Base-by-base conservation (phyloP, 257 asterid species). In the Parsonsia alboflavescens region DNA sequence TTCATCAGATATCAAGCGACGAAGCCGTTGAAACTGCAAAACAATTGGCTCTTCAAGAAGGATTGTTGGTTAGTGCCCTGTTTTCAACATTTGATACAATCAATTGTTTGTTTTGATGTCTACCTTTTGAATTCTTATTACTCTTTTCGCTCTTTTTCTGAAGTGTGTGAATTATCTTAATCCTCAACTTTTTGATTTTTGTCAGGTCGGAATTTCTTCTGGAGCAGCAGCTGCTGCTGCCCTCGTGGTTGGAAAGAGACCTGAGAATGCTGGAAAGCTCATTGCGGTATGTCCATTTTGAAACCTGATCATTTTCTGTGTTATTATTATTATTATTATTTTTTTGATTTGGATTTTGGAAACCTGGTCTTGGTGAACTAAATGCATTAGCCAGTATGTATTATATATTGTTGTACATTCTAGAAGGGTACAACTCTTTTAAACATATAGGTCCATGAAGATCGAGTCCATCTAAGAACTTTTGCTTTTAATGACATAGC, bases 171-270 rank as follows among this genome's bases (percentile, higher is more conserved):
- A 30, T 39, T 39, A 16, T 59, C 26, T 70, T 61, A 73, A 24
- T 63, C 78, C 44, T 74, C 63, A 63, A 53, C 48, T 22, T 52
- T 59, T 15, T 63, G 17, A 42, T 26, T 73, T 45, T 77, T 30
- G 63, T 70, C 86, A 92, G 99, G 98, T 94, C 72, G 99, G 99
- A 46, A 92, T 94, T 78, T 94, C 99, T 77, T 94, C 98, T 8
- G 99, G 99, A 80, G 99, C 97, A n/a, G 99, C 98, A 0, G 96
- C 98, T 0, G 96, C 97, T 2, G 97, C 98, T 76, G 98, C 98
- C 57, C 82, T 94, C 26, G 30, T 74, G 82, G 96, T 94, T 57
- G 99, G 87, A 76, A 89, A 88, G 89, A 88, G 97, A 84, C 96
- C 96, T 24, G 97, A 94, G 87, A 94, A 94, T 87, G 96, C 91